Conservation (phyloP, 148 eudicot species). For the Nepenthes mirabilis region DNA sequence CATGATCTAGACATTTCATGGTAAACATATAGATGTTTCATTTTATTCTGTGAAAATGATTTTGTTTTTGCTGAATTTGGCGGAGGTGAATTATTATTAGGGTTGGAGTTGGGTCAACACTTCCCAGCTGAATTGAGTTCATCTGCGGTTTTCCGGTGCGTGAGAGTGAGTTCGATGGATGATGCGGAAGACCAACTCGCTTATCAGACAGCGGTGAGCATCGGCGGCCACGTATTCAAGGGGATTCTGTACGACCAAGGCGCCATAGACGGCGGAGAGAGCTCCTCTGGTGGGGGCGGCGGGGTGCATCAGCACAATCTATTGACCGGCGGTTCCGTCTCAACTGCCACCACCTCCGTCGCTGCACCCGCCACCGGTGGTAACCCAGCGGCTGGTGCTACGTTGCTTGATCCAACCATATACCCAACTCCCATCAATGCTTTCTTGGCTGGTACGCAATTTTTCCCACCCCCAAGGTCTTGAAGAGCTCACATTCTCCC, state of each 20-base stretch:
- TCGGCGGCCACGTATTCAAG: constrained; percentile 83
- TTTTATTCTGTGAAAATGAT: not conserved
- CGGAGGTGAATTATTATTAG: constrained; percentile 10
- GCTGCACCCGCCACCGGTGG: constrained; percentile 8
- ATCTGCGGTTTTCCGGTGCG: constrained; percentile 72
- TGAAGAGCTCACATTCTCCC: constrained; percentile 9
- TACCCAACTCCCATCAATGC: constrained; percentile 63
- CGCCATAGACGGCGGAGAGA: not conserved
- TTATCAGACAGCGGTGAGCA: constrained; percentile 83
- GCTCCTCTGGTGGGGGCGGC: not conserved
- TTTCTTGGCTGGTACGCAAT: constrained; percentile 89
- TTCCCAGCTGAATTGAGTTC: constrained; percentile 75
- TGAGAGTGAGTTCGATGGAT: constrained; percentile 56
- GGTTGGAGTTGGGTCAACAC: constrained; percentile 53
- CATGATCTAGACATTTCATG: too few relatives aligned
- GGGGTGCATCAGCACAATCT: constrained; percentile 1
- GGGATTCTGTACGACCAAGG: constrained; percentile 95
- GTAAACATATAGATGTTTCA: too few relatives aligned
- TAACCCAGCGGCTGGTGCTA: constrained; percentile 6
- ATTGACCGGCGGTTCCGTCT: not conserved
- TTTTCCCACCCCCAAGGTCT: constrained; percentile 81
- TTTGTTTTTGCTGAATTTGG: not conserved
- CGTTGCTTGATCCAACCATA: constrained; percentile 26
- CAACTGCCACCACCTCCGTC: not conserved
- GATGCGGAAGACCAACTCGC: constrained; percentile 71